Percentiles rank a stretch among this genome's conserved stretches.
phyloP scores from a whole-genome alignment of 257 asterid genomes.

The Sherardia arvensis region DNA sequence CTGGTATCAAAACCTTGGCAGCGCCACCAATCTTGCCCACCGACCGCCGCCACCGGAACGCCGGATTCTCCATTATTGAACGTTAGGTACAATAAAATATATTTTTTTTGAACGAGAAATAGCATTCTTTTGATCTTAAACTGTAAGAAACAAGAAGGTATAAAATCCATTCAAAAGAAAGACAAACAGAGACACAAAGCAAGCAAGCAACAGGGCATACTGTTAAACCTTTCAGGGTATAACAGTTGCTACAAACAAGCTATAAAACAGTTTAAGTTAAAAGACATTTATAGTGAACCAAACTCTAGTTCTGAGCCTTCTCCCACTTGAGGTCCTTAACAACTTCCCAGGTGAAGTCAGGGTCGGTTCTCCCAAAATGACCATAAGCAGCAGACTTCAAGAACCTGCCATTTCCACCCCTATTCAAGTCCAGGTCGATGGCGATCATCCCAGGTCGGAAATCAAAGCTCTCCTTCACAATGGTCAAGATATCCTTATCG shows the following conservation, averaged over 20 bases:
- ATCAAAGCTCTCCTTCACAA: constrained; percentile 51
- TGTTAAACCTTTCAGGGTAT: neutral
- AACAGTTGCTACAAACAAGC: constrained; percentile 8
- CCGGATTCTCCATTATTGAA: too few species aligned
- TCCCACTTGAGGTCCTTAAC: constrained; percentile 54
- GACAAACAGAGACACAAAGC: neutral
- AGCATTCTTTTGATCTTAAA: too few species aligned
- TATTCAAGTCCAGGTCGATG: constrained; percentile 47
- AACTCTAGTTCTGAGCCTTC: constrained; percentile 26
- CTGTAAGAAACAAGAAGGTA: neutral
- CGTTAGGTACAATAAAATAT: too few species aligned
- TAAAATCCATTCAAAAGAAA: neutral
- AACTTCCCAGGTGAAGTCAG: constrained; percentile 56
- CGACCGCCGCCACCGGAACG: too few species aligned
- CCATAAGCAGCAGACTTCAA: constrained; percentile 62
- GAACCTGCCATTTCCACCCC: constrained; percentile 44
- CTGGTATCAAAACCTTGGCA: too few species aligned
- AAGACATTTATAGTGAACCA: neutral
- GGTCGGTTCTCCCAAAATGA: constrained; percentile 47
- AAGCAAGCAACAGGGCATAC: constrained; percentile 8
- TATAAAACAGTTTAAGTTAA: neutral
- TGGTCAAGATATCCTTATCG: constrained; percentile 39
- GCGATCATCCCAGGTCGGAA: constrained; percentile 58
- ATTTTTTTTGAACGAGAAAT: too few species aligned
- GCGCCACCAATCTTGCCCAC: too few species aligned